Conservation (phyloP, 1,284 basidiomycete genomes). For the Apiotrichum brassicae region DNA sequence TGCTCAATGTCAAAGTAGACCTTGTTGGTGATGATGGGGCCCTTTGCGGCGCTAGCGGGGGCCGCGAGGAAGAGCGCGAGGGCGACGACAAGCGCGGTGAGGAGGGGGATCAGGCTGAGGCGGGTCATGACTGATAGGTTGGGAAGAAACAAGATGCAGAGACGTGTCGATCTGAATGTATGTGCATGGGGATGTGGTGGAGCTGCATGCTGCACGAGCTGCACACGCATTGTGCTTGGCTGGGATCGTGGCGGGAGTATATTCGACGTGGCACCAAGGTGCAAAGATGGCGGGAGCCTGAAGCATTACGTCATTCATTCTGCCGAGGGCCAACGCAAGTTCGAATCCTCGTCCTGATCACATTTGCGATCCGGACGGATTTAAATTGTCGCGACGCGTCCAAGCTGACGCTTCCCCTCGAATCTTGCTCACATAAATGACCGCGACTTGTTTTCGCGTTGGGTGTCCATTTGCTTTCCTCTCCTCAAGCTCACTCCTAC, state of each 20-base stretch:
- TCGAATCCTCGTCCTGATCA: too few species aligned
- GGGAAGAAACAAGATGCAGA: not conserved
- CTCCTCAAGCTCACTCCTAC: not conserved
- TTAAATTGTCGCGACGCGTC: not conserved
- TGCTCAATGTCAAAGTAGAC: conserved; percentile 92
- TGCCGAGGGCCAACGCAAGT: too few species aligned
- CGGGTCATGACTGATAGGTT: conserved; percentile 47
- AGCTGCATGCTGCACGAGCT: too few species aligned
- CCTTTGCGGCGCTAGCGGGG: conserved; percentile 41
- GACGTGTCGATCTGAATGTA: too few species aligned
- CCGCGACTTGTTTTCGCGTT: too few species aligned
- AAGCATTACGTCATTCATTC: too few species aligned
- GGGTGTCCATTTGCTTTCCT: not conserved
- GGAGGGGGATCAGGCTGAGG: conserved; percentile 57
- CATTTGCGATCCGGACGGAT: not conserved
- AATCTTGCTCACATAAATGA: too few species aligned
- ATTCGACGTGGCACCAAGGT: not conserved
- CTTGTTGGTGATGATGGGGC: conserved; percentile 78
- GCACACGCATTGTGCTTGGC: too few species aligned
- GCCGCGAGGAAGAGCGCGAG: conserved; percentile 47
- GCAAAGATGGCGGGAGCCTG: too few species aligned
- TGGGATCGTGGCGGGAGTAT: too few species aligned
- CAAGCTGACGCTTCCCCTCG: too few species aligned
- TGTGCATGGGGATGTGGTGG: too few species aligned
- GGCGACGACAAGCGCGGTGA: conserved; percentile 62